Conservation (phyloP, 768 basidiomycete genomes). For the Suillus decipiens region DNA sequence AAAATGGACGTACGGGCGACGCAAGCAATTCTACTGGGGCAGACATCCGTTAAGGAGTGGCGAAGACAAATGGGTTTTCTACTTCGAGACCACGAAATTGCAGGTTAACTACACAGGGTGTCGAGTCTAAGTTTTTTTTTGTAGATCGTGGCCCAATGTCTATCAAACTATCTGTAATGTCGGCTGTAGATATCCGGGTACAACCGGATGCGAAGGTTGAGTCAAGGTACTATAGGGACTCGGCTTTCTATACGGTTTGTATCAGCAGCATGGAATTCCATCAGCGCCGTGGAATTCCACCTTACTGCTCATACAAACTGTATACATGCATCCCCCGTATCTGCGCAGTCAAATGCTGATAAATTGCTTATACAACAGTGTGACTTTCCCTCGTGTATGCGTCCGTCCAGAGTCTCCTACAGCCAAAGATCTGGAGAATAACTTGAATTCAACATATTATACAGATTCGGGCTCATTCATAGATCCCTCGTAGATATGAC, state of each 20-base stretch:
- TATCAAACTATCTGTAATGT: neutral
- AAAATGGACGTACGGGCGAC: neutral
- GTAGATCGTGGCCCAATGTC: neutral
- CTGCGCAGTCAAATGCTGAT: neutral
- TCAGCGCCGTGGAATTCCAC: too few relatives aligned
- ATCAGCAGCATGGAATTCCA: too few relatives aligned
- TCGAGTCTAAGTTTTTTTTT: neutral
- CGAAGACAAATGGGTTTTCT: slow-evolving; percentile 6
- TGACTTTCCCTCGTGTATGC: neutral
- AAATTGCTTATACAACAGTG: neutral
- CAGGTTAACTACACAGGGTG: neutral
- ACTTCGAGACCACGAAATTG: neutral
- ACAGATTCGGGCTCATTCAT: neutral
- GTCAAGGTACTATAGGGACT: neutral
- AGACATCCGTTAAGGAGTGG: neutral
- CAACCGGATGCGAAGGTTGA: neutral
- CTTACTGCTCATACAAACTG: neutral
- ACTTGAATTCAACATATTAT: neutral
- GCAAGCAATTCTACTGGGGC: slow-evolving; percentile 6
- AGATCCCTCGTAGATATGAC: neutral
- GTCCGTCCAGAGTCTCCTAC: neutral
- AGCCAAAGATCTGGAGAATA: neutral
- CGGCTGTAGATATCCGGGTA: neutral
- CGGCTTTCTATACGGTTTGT: too few relatives aligned
- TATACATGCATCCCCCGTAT: neutral